Evolutionary conservation across 805 yeast species (phyloP), one percentile per base, ranked within the genome.

Genomic region (Hemisphaericaspora nanyangensis): DNA sequence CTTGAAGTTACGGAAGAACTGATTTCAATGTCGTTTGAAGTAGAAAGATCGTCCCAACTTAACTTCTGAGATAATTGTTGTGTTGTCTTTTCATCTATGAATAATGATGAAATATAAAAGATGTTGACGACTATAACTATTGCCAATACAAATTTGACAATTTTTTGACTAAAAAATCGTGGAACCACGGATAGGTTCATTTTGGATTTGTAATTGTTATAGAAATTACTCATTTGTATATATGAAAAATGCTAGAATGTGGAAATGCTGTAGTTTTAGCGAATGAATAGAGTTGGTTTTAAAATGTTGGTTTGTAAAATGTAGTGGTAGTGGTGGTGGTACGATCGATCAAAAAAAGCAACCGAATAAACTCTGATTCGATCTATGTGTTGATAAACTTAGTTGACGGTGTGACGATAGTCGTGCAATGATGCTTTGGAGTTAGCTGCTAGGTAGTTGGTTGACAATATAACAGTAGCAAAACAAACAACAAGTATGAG

Each of bases 91-190:
- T 44, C 50, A 31, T 47, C 51, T 17, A 48, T 27, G 22, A 52
- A 30, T 28, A 50, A 40, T 11, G 49, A 35, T n/a, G 54, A 28
- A 12, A 51, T 39, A 36, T 51, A 52, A 16, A 52, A 38, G 4
- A 51, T 39, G 36, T 52, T 52, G 6, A 45, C 33, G 12, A 50
- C 19, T 15, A 50, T 50, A 15, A 52, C 38, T 13, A 50, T 30
- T 8, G 49, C 46, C 13, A 52, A 37, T 19, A 51, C 36, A n/a
- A 48, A 43, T 37, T 51, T 52, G 31, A 51, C 38, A 13, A 47
- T 24, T 34, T 46, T 44, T 2, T 50, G 48, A 12, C 26, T 37
- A 15, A 48, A 38, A 4, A 50, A 12, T 19, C 46, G 44, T 31
- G 43, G 40, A 17, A 45, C 29, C 6, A 51, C 10, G 25, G 42